These are phyloP conservation scores for Penicillium sp. DNA, from an alignment of 2,329 filamentous ascomycete species.

Conservation along the genomic window DNA sequence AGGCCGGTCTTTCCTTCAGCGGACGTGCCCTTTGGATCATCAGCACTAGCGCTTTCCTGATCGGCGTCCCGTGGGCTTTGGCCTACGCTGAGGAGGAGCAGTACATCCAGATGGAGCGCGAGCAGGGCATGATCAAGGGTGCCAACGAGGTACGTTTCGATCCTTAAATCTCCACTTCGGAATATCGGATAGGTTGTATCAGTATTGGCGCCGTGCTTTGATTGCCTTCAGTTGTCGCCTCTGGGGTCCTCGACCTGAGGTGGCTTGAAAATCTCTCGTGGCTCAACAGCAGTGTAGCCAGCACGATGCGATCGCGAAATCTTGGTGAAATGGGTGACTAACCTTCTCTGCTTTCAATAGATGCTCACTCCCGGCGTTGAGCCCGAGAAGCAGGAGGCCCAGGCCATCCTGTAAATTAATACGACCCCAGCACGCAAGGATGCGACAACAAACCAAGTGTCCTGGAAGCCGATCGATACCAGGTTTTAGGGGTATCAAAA, in stretches of 20 bases:
- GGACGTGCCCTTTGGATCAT: conserved; percentile 90
- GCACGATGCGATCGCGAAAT: neutral
- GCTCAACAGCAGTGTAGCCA: neutral
- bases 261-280: conserved; percentile 9
- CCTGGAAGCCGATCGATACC: conserved; percentile 5
- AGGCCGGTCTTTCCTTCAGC: conserved; percentile 58
- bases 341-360: conserved; percentile 22
- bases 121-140: conserved; percentile 92
- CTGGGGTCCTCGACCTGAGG: neutral
- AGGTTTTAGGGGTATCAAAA: conserved; percentile 2
- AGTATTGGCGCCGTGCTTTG: neutral
- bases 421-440: conserved; percentile 18
- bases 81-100: conserved; percentile 96
- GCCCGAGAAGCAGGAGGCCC: conserved; percentile 29
- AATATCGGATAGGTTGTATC: neutral
- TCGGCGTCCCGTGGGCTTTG: conserved; percentile 90
- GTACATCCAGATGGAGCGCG: conserved; percentile 94
- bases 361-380: conserved; percentile 44
- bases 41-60: conserved; percentile 80
- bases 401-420: conserved; percentile 40
- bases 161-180: neutral
- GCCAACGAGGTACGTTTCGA: conserved; percentile 67
- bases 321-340: conserved; percentile 4
- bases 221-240: neutral
- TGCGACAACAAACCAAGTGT: conserved; percentile 17